A percentile compares a stretch with the other conserved stretches of the same genome.
phyloP scores from a whole-genome alignment of 2,329 filamentous ascomycete species.

The Phyllosticta citrichinensis region DNA sequence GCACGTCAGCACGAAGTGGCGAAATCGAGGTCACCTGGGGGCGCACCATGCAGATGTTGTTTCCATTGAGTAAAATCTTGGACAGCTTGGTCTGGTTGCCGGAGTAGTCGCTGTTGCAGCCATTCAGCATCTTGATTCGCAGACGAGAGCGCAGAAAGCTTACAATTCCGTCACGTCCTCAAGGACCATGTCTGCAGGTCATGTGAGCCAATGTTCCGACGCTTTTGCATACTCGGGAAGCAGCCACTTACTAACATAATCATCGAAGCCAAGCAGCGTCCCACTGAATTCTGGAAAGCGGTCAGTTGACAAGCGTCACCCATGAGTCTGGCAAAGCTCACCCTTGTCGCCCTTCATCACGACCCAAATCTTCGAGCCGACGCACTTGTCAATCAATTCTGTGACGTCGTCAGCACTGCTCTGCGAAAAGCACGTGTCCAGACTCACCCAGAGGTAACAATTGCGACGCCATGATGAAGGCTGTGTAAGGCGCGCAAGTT shows the following conservation, averaged over 20 bases:
- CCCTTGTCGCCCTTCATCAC: slow-evolving; percentile 99
- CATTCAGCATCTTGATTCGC: neutral
- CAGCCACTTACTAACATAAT: slow-evolving; percentile 89
- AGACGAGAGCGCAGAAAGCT: slow-evolving; percentile 20
- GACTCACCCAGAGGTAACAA: slow-evolving; percentile 26
- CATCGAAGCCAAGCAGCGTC: slow-evolving; percentile 89
- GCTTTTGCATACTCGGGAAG: neutral
- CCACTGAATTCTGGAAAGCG: slow-evolving; percentile 73
- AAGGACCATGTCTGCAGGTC: slow-evolving; percentile 77
- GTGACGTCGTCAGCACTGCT: neutral
- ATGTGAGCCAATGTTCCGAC: neutral
- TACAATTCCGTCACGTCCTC: slow-evolving; percentile 97
- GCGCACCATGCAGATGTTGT: slow-evolving; percentile 96
- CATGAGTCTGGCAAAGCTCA: slow-evolving; percentile 29
- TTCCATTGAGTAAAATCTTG: slow-evolving; percentile 93
- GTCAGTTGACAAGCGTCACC: neutral
- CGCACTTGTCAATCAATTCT: slow-evolving; percentile 99
- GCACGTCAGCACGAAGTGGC: neutral
- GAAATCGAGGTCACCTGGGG: neutral
- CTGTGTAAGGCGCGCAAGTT: neutral
- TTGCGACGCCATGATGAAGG: slow-evolving; percentile 18
- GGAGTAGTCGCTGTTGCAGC: slow-evolving; percentile 64
- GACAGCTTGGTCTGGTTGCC: slow-evolving; percentile 80
- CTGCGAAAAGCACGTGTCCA: neutral
- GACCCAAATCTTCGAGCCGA: slow-evolving; percentile 95